Base-by-base conservation (phyloP, 208 protist species). In the Trypanosoma brucei region DNA sequence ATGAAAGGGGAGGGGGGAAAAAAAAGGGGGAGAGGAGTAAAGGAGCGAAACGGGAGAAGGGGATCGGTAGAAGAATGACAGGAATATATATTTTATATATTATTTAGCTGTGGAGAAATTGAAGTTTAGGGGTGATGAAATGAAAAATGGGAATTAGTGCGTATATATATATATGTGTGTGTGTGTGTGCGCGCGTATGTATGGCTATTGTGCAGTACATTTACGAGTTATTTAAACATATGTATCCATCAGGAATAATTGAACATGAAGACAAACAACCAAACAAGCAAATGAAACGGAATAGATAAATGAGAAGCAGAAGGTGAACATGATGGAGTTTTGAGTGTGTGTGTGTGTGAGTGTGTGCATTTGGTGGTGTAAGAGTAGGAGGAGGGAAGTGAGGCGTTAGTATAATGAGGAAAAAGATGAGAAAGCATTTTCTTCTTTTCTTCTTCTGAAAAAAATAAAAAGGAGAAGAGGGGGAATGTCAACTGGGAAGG, bases 251-350 rank as follows among this genome's bases (percentile, higher is more conserved):
- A 22, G 22, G 22, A 22, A 22, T 22, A 22, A 22, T 22, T 22
- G 22, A 22, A 22, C 22, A 22, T 22, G 22, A 22, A 22, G 22
- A 22, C 22, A 22, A 22, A 22, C 22, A 22, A 22, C 22, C 44
- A 48, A 14, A 48, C 44, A 48, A 48, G 44, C 44, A 48, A 48
- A 48, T n/a, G 14, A 48, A 48, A 48, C 8, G 14, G 14, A 48
- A 48, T 8, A 48, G 14, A 55, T 33, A 55, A 22, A 55, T 33
- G 30, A 55, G 51, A 55, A 55, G 30, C 8, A 55, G 30, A 55
- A 55, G 30, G 30, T 33, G 30, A 31, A 55, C 13, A 31, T 55
- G 51, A 7, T 33, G 51, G 22, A 33, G 22, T 9, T 31, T 9
- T 34, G 30, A 11, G 0, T 55, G 44, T 48, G 44, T 48, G 44